A percentile compares a stretch with the other conserved stretches of the same genome.
phyloP scores from a whole-genome alignment of 176 grass and related monocot genomes.

The Alopecurus myosuroides region DNA sequence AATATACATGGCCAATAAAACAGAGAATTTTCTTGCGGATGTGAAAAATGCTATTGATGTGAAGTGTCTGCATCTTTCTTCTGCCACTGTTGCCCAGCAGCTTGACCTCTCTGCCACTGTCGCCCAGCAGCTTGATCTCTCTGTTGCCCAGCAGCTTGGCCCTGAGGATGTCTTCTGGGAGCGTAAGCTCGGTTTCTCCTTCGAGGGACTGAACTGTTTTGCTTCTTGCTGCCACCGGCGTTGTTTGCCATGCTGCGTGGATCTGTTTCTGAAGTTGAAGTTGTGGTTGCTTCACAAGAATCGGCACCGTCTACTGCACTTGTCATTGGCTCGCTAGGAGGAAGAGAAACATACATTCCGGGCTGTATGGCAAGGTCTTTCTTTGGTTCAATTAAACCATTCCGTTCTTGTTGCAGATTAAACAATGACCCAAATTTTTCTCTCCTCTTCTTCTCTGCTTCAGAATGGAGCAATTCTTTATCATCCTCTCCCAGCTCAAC shows the following conservation, averaged over 20 bases:
- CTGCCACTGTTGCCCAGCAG: conserved; percentile 50
- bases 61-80: conserved; percentile 45
- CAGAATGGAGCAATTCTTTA: conserved; percentile 57
- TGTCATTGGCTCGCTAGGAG: background rate
- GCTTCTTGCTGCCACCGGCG: conserved; percentile 30
- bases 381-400: conserved; percentile 81
- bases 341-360: conserved; percentile 72
- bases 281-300: conserved; percentile 15
- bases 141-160: conserved; percentile 14
- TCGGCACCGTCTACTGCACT: conserved; percentile 1
- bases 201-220: conserved; percentile 36
- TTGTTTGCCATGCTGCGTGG: conserved; percentile 23
- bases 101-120: conserved; percentile 8
- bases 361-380: conserved; percentile 76
- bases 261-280: conserved; percentile 22
- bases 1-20: background rate
- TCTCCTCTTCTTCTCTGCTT: conserved; percentile 56
- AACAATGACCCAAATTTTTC: conserved; percentile 44
- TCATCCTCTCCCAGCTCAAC: conserved; percentile 41
- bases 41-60: conserved; percentile 37
- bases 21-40: background rate
- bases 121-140: conserved; percentile 2
- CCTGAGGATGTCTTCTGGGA: conserved; percentile 38
- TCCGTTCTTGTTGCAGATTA: conserved; percentile 72
- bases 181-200: conserved; percentile 38